Conservation (phyloP, 2,329 filamentous ascomycete genomes). For the Aspergillaceae sp. region DNA sequence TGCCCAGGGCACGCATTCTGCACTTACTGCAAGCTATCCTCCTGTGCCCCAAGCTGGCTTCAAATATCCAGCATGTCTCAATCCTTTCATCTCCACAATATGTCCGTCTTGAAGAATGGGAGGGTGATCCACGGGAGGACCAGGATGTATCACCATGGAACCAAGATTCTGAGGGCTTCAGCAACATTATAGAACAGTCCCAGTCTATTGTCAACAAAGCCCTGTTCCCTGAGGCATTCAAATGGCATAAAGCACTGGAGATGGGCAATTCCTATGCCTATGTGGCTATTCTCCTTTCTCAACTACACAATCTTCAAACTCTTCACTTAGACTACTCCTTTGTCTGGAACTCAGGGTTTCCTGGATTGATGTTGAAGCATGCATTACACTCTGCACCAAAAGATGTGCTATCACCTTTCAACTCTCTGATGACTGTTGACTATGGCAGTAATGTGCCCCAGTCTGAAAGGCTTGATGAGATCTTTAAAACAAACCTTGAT, state of each 20-base stretch:
- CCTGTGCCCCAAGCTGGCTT: too few relatives aligned
- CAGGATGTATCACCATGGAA: not conserved
- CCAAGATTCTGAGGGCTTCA: not conserved
- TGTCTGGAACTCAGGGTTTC: not conserved
- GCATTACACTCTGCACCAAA: not conserved
- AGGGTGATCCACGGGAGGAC: not conserved
- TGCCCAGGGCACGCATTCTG: too few relatives aligned
- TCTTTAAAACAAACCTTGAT: not conserved
- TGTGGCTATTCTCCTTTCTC: not conserved
- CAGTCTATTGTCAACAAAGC: not conserved
- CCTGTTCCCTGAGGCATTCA: not conserved
- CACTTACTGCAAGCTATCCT: too few relatives aligned
- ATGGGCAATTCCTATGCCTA: not conserved
- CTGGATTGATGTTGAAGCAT: not conserved
- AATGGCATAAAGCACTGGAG: not conserved
- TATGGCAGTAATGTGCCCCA: not conserved
- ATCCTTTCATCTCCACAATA: not conserved
- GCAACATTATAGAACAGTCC: not conserved
- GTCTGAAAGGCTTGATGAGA: not conserved
- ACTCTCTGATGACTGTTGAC: not conserved
- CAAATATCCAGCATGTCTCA: too few relatives aligned
- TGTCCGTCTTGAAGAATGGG: not conserved
- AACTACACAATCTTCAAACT: not conserved
- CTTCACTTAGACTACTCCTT: not conserved
- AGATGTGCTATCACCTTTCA: not conserved